Evolutionary conservation across 495 filamentous ascomycete genomes (phyloP), one percentile per base, ranked within the genome.

Genomic region (Ramalina intermedia): DNA sequence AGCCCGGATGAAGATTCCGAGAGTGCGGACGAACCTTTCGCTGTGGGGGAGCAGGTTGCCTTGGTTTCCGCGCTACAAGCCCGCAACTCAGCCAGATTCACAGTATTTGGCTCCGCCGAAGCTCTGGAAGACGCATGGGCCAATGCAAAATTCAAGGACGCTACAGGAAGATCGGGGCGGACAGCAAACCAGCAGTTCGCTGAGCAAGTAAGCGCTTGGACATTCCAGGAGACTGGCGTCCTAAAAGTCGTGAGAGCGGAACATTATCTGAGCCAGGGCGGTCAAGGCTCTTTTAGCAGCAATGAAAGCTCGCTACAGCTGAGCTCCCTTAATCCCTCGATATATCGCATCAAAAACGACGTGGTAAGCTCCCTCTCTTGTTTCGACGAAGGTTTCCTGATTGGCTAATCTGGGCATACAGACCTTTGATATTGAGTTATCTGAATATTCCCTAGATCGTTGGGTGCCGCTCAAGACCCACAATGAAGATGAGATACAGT

Each of bases 331-430:
- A 94, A 95, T 67, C 89, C 91, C 24, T 77, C 64, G 38, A 94
- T 96, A 58, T 98, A 98, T 68, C 79, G 91, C 45, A 81, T 98
- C 60, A 96, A 96, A 75, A 95, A 91, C 69, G 82, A 95, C 60
- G 87, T 94, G 42, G 91, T 96, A 78, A 57, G 84, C 82, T 44
- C 18, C 18, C 37, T n/a, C 26, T 43, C 27, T 44, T 12, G 51
- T 24, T 33, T 33, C 8, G 29, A 9, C 48, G 35, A 50, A 53
- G 46, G 37, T 50, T 26, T 48, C 43, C 29, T 6, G 1, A 43
- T 8, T 17, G 49, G 36, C 50, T 63, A 68, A 56, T 71, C 46
- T 7, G 50, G 40, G 40, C 36, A 37, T 14, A 21, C 16, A 95
- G 89, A 80, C 84, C 46, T 98, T 87, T 68, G 75, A 73, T 55